Conservation (phyloP, 768 basidiomycete genomes). For the Termitomyces bulborhizus region DNA sequence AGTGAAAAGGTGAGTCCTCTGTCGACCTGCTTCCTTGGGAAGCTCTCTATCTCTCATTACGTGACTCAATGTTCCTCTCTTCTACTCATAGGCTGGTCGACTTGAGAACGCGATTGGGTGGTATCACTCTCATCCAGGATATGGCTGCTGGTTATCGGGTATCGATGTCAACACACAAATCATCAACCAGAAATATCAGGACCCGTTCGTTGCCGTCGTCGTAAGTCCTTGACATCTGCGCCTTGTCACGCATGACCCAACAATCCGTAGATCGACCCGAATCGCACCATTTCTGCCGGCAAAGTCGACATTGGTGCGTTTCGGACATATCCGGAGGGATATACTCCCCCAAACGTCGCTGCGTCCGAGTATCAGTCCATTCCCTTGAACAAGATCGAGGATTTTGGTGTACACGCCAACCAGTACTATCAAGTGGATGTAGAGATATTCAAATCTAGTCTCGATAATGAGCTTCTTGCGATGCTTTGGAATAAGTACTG, state of each 20-base stretch:
- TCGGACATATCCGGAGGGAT: conserved; percentile 94
- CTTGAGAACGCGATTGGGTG: conserved; percentile 90
- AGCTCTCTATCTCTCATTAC: background rate
- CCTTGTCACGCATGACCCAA: background rate
- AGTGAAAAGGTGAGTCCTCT: conserved; percentile 61
- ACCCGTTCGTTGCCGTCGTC: conserved; percentile 96
- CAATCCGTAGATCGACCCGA: conserved; percentile 79
- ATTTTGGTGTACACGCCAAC: conserved; percentile 97
- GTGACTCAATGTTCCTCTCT: background rate
- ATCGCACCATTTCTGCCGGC: conserved; percentile 96
- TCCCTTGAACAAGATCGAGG: conserved; percentile 94
- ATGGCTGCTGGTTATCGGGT: conserved; percentile 98
- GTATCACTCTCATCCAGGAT: conserved; percentile 99
- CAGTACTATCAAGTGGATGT: conserved; percentile 95
- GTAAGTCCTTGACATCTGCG: conserved; percentile 38
- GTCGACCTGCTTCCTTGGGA: background rate
- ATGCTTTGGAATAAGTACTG: conserved; percentile 99
- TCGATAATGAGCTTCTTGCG: conserved; percentile 84
- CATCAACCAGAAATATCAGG: conserved; percentile 91
- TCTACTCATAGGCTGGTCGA: conserved; percentile 57
- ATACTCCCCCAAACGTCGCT: conserved; percentile 69
- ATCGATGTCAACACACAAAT: conserved; percentile 98
- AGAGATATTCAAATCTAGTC: conserved; percentile 87
- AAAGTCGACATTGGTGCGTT: conserved; percentile 99
- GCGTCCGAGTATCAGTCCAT: conserved; percentile 93